A percentile compares a stretch with the other conserved stretches of the same genome.
These are phyloP conservation scores for Arthrobotrys megalospora DNA, from an alignment of 2,329 filamentous ascomycete species.

Conservation along the genomic window DNA sequence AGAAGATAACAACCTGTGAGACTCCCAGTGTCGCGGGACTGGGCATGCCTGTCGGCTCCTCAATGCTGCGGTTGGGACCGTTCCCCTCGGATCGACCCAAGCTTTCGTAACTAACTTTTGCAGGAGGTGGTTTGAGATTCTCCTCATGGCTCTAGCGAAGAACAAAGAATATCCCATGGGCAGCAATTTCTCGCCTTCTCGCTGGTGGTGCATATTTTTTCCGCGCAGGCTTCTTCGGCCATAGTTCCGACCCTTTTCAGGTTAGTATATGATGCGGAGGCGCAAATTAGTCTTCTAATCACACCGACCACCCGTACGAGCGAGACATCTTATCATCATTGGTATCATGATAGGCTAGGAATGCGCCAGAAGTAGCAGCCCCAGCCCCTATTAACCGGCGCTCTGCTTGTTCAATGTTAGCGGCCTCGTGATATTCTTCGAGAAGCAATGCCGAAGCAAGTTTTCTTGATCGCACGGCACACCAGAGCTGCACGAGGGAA, in stretches of 20 bases:
- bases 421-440: slow-evolving; percentile 58
- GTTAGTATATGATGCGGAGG: slow-evolving; percentile 54
- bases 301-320: slow-evolving; percentile 53
- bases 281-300: slow-evolving; percentile 59
- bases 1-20: slow-evolving; percentile 34
- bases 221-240: slow-evolving; percentile 52
- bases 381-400: slow-evolving; percentile 52
- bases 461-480: slow-evolving; percentile 53
- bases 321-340: slow-evolving; percentile 60
- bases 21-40: slow-evolving; percentile 48
- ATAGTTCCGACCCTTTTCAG: slow-evolving; percentile 52
- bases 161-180: background rate
- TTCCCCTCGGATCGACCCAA: slow-evolving; percentile 28
- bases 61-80: slow-evolving; percentile 37
- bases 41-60: slow-evolving; percentile 18
- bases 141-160: slow-evolving; percentile 22
- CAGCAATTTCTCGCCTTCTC: slow-evolving; percentile 47
- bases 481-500: slow-evolving; percentile 47
- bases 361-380: slow-evolving; percentile 43
- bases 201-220: slow-evolving; percentile 60
- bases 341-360: slow-evolving; percentile 58
- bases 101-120: slow-evolving; percentile 48
- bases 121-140: slow-evolving; percentile 60
- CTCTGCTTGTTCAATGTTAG: slow-evolving; percentile 38
- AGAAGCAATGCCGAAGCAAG: slow-evolving; percentile 54